Evolutionary conservation across 305 asterid species (phyloP).

Genomic region (Fraxinus ornus): DNA sequence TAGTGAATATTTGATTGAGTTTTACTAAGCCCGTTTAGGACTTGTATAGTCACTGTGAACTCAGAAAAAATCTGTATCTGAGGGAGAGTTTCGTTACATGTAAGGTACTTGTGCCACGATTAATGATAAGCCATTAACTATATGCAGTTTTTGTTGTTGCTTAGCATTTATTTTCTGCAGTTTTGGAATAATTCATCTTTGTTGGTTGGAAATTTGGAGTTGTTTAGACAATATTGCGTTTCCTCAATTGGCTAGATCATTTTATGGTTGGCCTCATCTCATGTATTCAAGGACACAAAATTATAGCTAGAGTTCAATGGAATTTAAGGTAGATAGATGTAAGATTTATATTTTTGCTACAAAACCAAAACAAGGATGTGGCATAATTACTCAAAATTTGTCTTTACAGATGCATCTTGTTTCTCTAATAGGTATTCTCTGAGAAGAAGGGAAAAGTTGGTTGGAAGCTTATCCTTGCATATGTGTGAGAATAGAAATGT

Average conservation of each 20-base stretch:
- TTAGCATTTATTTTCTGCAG: background rate
- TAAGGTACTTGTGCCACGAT: background rate
- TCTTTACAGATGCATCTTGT: background rate
- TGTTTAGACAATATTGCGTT: background rate
- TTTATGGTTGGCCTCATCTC: conserved; percentile 13
- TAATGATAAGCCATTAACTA: background rate
- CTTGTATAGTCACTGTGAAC: background rate
- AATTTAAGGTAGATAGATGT: background rate
- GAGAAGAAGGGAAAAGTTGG: background rate
- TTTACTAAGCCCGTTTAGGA: background rate
- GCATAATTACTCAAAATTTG: background rate
- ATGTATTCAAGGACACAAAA: background rate
- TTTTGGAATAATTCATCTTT: background rate
- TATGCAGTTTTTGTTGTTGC: background rate
- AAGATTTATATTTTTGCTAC: background rate
- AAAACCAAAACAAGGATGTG: background rate
- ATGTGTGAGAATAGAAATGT: background rate
- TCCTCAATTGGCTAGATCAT: background rate
- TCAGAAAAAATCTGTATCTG: background rate
- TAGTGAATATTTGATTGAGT: background rate
- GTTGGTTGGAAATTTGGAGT: conserved; percentile 10
- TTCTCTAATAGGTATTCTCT: background rate
- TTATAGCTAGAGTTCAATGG: background rate
- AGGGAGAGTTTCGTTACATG: background rate
- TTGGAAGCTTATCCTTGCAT: background rate